phyloP scores from a whole-genome alignment of 176 grass and related monocot genomes.

The Echinochloa phyllopogon region DNA sequence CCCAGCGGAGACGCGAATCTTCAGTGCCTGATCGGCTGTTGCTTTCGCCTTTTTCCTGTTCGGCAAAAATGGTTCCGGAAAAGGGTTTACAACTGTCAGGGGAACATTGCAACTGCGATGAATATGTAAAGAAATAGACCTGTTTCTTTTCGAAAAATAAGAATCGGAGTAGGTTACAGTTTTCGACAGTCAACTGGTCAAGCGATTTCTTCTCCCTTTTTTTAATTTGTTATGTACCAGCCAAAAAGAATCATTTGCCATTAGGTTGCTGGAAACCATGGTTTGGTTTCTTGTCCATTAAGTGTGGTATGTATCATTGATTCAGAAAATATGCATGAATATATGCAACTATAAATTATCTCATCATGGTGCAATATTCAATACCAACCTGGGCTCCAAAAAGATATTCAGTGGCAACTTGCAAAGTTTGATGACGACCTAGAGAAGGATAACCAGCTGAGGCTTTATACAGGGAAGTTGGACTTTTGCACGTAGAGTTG shows the following conservation, averaged over 20 bases:
- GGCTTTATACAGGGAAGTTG: slow-evolving; percentile 49
- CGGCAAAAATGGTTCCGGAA: neutral
- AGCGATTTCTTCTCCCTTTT: neutral
- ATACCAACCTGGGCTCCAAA: slow-evolving; percentile 30
- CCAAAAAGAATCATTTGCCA: neutral
- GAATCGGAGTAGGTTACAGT: neutral
- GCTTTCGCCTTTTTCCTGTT: slow-evolving; percentile 41
- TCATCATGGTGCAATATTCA: slow-evolving; percentile 42
- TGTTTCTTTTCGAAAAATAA: neutral
- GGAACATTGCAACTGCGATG: neutral
- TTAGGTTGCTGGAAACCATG: neutral
- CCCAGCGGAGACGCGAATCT: slow-evolving; percentile 46
- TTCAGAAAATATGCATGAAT: slow-evolving; percentile 39
- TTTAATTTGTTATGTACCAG: too few relatives aligned
- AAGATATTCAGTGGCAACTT: slow-evolving; percentile 29
- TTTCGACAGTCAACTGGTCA: neutral
- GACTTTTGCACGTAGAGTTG: slow-evolving; percentile 46
- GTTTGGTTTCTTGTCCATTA: slow-evolving; percentile 35
- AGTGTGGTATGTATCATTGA: neutral
- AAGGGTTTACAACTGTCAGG: slow-evolving; percentile 16
- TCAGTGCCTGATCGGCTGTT: slow-evolving; percentile 36
- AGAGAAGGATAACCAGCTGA: slow-evolving; percentile 26
- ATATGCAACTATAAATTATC: slow-evolving; percentile 22
- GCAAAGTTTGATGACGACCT: slow-evolving; percentile 44
- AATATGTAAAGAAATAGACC: neutral